Evolutionary conservation across 1,284 basidiomycete species (phyloP), one percentile per base, ranked within the genome.

Genomic region (Irpex sp.): DNA sequence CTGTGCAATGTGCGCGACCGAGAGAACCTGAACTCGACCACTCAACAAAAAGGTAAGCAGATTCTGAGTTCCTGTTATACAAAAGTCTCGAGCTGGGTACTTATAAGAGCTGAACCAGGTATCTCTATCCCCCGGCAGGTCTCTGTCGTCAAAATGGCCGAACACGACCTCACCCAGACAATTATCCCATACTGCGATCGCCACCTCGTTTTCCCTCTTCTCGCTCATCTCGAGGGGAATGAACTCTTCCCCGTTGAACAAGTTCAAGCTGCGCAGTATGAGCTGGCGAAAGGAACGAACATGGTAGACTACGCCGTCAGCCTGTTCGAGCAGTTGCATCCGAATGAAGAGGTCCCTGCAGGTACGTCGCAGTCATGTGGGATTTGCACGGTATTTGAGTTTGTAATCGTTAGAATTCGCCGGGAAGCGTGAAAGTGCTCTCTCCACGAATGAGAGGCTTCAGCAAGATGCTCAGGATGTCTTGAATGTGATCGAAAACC

Each of bases 401-500:
- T 21, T 17, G 26, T 11, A 15, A 11, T 36, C 13, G 51, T 7
- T 71, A 95, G 94, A 96, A 77, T 95, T 96, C 73, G 84, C 87
- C 38, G 82, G 82, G 65, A 91, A 95, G 74, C 86, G 92, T 64
- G 86, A 92, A 74, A 89, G 86, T 66, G 92, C 92, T 2, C 88
- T 96, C 40, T 88, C 88, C 54, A 93, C 89, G 58, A 92, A 96
- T 72, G 91, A 96, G 72, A 81, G 85, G 61, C 82, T 98, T 47
- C 88, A 94, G 72, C 87, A 91, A 67, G 93, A 97, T 73, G 96
- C 96, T 0, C 93, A 96, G 74, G 90, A 91, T 17, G 96, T 98
- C 44, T 82, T 98, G 68, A 92, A 96, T 74, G 96, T 98, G 64
- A 98, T 99, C 73, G 93, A 97, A 77, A 96, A 97, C 72, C 96